Evolutionary conservation across 2,329 filamentous ascomycete genomes (phyloP).

Genomic region (Emergomyces africanus): DNA sequence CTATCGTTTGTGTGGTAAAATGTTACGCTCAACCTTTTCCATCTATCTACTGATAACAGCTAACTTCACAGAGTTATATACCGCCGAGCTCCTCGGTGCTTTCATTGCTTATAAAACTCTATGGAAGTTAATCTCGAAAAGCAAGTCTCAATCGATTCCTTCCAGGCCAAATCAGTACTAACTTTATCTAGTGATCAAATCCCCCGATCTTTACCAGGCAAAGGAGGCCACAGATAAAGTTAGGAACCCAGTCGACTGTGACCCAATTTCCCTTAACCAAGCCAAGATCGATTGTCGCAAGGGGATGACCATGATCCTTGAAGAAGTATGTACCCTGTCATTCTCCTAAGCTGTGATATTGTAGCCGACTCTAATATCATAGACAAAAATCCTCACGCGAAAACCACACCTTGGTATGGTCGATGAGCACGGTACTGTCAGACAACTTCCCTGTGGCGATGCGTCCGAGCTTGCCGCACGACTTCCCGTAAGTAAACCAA

Average conservation of each 20-base stretch:
- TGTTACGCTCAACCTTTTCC: not conserved
- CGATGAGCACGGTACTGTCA: constrained; percentile 4
- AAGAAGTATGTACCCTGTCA: constrained; percentile 3
- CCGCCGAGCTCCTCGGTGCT: constrained; percentile 20
- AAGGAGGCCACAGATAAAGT: constrained; percentile 1
- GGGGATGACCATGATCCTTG: constrained; percentile 9
- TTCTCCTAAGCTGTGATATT: not conserved
- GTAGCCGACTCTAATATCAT: not conserved
- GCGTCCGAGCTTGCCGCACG: constrained; percentile 5
- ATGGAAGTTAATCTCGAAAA: constrained; percentile 15
- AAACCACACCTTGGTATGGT: constrained; percentile 6
- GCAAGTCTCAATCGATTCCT: not conserved
- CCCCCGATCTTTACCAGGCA: constrained; percentile 3
- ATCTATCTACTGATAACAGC: not conserved
- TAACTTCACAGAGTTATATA: constrained; percentile 15
- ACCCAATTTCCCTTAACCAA: constrained; percentile 6
- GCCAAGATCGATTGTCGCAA: constrained; percentile 6
- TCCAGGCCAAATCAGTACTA: not conserved
- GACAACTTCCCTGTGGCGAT: constrained; percentile 2
- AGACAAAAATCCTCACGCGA: constrained; percentile 7
- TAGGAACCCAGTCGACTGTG: constrained; percentile 3
- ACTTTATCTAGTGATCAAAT: constrained; percentile 7
- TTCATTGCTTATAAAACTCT: constrained; percentile 22
- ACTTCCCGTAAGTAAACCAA: constrained; percentile 5
- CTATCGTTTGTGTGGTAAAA: constrained; percentile 18